A percentile compares a stretch with the other conserved stretches of the same genome.
phyloP scores from a whole-genome alignment of 2,329 filamentous ascomycete genomes.

The Hymenoscyphus fructigenus region DNA sequence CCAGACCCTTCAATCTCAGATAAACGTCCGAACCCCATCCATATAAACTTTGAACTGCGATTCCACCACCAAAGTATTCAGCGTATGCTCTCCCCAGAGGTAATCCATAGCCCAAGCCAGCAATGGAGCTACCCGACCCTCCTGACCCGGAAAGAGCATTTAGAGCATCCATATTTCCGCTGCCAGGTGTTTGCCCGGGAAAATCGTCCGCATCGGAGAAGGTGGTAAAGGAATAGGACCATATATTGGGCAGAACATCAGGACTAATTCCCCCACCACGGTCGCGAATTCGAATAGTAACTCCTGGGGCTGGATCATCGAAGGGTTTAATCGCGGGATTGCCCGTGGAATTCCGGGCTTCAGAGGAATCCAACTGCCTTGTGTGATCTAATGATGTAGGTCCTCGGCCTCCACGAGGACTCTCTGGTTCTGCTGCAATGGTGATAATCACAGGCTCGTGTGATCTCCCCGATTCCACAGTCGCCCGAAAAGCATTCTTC shows the following conservation, averaged over 20 bases:
- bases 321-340: constrained; percentile 51
- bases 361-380: not conserved
- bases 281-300: constrained; percentile 93
- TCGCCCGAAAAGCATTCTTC: constrained; percentile 95
- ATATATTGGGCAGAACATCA: constrained; percentile 81
- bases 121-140: constrained; percentile 78
- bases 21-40: constrained; percentile 81
- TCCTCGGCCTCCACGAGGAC: constrained; percentile 12
- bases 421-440: constrained; percentile 65
- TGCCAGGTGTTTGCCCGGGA: constrained; percentile 43
- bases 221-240: constrained; percentile 97
- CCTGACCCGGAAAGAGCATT: constrained; percentile 72
- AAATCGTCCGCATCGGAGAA: constrained; percentile 65
- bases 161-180: constrained; percentile 62
- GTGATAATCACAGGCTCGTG: constrained; percentile 86
- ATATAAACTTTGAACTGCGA: constrained; percentile 91
- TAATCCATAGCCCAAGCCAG: constrained; percentile 88
- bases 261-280: constrained; percentile 91
- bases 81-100: constrained; percentile 91
- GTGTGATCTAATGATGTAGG: not conserved
- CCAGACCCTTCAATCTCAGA: constrained; percentile 48
- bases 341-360: constrained; percentile 17
- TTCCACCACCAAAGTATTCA: constrained; percentile 96
- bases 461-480: constrained; percentile 78
- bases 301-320: constrained; percentile 71